Conservation (phyloP, 2,329 filamentous ascomycete species). For the Dothistroma pini region DNA sequence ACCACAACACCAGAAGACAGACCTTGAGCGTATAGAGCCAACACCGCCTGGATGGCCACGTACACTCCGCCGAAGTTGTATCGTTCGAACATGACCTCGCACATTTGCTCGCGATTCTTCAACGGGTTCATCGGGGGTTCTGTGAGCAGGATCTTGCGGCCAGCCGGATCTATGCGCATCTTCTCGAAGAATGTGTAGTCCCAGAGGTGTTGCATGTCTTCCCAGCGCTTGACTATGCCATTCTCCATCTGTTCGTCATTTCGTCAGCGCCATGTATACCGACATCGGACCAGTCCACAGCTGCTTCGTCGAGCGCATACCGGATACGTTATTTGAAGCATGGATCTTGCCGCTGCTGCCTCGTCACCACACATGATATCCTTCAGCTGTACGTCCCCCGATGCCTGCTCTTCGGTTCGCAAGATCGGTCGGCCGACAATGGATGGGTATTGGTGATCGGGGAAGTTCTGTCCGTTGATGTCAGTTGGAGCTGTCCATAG, state of each 20-base stretch:
- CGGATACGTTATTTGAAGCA: slow-evolving; percentile 98
- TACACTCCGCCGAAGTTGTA: slow-evolving; percentile 97
- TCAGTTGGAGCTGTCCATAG: background rate
- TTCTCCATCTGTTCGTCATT: slow-evolving; percentile 78
- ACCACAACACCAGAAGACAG: slow-evolving; percentile 83
- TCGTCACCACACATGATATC: slow-evolving; percentile 99
- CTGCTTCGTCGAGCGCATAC: slow-evolving; percentile 44
- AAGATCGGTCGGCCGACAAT: slow-evolving; percentile 98
- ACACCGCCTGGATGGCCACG: slow-evolving; percentile 93
- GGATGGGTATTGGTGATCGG: slow-evolving; percentile 96
- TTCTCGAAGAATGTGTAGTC: slow-evolving; percentile 99
- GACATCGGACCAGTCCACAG: background rate
- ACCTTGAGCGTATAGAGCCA: slow-evolving; percentile 96
- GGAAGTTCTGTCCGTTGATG: slow-evolving; percentile 70
- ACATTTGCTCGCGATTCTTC: slow-evolving; percentile 96
- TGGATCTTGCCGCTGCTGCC: slow-evolving; percentile 88
- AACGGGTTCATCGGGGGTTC: slow-evolving; percentile 98
- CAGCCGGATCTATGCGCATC: slow-evolving; percentile 84
- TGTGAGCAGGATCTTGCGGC: slow-evolving; percentile 94
- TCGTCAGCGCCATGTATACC: slow-evolving; percentile 15
- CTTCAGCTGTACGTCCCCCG: slow-evolving; percentile 69
- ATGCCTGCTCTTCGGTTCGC: slow-evolving; percentile 84
- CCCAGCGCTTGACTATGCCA: slow-evolving; percentile 98
- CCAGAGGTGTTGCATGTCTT: slow-evolving; percentile 99
- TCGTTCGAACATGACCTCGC: slow-evolving; percentile 97